Conservation (phyloP, 225 moss, liverwort and hornwort genomes). For the Bryoerythrophyllum caledonicum region DNA sequence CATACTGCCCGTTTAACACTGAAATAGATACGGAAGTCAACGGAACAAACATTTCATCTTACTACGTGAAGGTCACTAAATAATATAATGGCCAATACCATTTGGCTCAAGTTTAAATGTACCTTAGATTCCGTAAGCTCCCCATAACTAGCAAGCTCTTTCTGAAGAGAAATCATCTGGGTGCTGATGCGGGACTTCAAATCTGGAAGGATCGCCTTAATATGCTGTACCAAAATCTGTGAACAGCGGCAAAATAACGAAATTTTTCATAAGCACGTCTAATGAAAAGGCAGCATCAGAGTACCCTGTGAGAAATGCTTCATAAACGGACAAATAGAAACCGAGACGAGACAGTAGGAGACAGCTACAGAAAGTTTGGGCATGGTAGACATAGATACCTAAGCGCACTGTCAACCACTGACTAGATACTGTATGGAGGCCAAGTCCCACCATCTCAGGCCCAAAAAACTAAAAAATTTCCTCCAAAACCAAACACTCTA, state of each 20-base stretch:
- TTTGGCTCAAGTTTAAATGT: background rate
- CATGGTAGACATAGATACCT: slow-evolving; percentile 2
- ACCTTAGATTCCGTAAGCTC: slow-evolving; percentile 98
- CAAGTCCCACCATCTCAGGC: background rate
- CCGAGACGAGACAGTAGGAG: background rate
- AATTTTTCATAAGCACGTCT: slow-evolving; percentile 11
- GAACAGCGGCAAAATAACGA: slow-evolving; percentile 8
- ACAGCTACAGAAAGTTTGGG: background rate
- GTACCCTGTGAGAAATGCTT: slow-evolving; percentile 8
- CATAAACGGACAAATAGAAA: background rate
- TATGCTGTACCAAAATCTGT: slow-evolving; percentile 96
- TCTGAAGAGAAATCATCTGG: slow-evolving; percentile 93
- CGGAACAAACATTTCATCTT: slow-evolving; percentile 4
- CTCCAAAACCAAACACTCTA: background rate
- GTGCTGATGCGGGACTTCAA: slow-evolving; percentile 93
- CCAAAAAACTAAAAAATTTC: background rate
- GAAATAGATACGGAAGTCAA: slow-evolving; percentile 1
- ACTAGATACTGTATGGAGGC: background rate
- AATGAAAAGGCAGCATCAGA: slow-evolving; percentile 6
- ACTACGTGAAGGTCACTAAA: background rate
- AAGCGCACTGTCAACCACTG: background rate
- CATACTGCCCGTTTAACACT: background rate
- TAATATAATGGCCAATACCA: background rate
- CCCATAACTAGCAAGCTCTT: slow-evolving; percentile 97
- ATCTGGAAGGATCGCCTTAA: slow-evolving; percentile 91